phyloP scores from a whole-genome alignment of 2,329 filamentous ascomycete genomes.

The Bipolaris zeicola region DNA sequence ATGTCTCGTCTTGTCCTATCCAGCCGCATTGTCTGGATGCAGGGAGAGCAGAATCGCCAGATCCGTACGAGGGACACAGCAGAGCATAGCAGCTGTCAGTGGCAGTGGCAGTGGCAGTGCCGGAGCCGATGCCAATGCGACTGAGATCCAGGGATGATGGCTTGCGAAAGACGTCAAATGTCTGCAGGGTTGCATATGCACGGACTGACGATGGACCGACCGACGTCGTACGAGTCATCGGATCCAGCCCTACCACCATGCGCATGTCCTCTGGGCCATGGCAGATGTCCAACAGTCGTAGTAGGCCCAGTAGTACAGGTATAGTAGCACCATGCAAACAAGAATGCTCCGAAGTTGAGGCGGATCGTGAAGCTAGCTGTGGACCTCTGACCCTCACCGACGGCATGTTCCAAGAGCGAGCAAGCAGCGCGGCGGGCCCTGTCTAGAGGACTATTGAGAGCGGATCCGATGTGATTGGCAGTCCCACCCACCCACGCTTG shows the following conservation, averaged over 20 bases:
- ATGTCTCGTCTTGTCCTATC: neutral
- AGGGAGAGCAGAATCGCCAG: neutral
- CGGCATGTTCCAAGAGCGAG: conserved; percentile 6
- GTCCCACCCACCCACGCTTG: neutral
- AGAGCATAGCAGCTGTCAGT: neutral
- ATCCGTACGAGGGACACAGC: neutral
- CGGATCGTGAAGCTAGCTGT: conserved; percentile 12
- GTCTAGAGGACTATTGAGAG: neutral
- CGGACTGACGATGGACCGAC: neutral
- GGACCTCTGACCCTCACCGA: conserved; percentile 4
- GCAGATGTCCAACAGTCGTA: neutral
- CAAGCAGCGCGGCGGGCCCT: neutral
- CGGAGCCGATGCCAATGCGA: too few relatives aligned
- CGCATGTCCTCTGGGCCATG: neutral
- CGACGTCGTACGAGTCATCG: conserved; percentile 1
- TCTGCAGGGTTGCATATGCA: neutral
- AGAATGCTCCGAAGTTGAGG: conserved; percentile 8
- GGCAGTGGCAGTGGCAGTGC: too few relatives aligned
- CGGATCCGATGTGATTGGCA: conserved; percentile 1
- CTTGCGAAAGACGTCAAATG: neutral
- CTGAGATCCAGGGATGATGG: neutral
- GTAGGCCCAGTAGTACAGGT: neutral
- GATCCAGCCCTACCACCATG: conserved; percentile 2
- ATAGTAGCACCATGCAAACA: neutral
- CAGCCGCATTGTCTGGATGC: neutral